Evolutionary conservation across 371 early-diverging fungal genomes (phyloP).

Genomic region (Polyrhizophydium stewartii): DNA sequence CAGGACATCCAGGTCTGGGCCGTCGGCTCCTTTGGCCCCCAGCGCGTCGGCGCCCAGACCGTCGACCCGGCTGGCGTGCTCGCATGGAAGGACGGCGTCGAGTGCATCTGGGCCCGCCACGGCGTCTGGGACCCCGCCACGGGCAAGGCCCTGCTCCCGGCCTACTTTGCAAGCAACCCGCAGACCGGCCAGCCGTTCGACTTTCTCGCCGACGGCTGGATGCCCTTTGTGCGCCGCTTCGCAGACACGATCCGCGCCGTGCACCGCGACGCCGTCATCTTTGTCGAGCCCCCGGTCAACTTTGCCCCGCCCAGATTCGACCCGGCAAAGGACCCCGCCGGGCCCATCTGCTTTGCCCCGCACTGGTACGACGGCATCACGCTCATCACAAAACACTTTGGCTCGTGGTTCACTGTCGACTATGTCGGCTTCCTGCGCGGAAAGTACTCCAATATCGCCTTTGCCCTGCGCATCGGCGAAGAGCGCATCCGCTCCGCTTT

Average conservation of each 20-base stretch:
- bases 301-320: constrained; percentile 46
- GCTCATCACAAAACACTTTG: constrained; percentile 69
- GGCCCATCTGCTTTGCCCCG: constrained; percentile 65
- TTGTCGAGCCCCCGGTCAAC: constrained; percentile 69
- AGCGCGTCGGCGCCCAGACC: constrained; percentile 6
- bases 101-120: constrained; percentile 37
- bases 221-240: constrained; percentile 60
- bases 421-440: constrained; percentile 22
- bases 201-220: constrained; percentile 59
- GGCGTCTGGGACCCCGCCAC: constrained; percentile 42
- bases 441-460: constrained; percentile 16
- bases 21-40: constrained; percentile 21
- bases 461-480: constrained; percentile 32
- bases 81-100: constrained; percentile 17
- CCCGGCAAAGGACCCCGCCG: constrained; percentile 15
- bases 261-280: constrained; percentile 52
- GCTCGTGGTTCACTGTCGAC: constrained; percentile 64
- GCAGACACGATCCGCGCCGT: constrained; percentile 53
- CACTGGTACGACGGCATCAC: constrained; percentile 78
- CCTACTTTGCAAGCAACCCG: constrained; percentile 64
- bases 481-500: constrained; percentile 23
- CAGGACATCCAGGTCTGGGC: constrained; percentile 23
- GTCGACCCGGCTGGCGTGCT: constrained; percentile 20
- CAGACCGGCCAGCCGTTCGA: constrained; percentile 35
- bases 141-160: constrained; percentile 38